Evolutionary conservation across 2,329 filamentous ascomycete species (phyloP), one percentile per base, ranked within the genome.

Genomic region (Hyphodiscus sp.): DNA sequence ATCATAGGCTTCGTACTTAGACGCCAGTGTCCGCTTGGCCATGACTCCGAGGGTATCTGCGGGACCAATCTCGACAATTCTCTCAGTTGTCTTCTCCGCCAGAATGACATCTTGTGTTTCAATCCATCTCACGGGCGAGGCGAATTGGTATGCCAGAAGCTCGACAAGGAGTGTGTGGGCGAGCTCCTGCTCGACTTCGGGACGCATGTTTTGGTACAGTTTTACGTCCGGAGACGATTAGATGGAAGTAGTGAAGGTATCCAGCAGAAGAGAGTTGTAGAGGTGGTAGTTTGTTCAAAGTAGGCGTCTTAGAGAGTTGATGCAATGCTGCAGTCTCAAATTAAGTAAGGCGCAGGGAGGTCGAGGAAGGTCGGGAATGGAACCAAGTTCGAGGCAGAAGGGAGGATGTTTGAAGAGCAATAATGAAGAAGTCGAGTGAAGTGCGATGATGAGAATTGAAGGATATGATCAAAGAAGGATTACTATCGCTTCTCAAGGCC

Each of bases 101-200:
- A 99, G 87, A 68, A 99, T 94, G 66, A 99, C 94, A 92, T 99
- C 94, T 76, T 99, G 94, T 52, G 94, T 99, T 76, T 99, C 94
- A 74, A 99, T 99, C 94, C 94, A 99, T 85, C 94, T 86, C 66
- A 99, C 94, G 49, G 94, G 94, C 51, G 92, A 97, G 67, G 94
- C 94, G 73, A 99, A 99, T 72, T 99, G 94, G 75, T 97, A 99
- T 78, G 94, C 94, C 65, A 99, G 85, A 61, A 99, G 89, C 85
- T 99, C 94, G 63, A 99, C 89, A 70, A 99, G 88, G 74, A 99
- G 83, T 64, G 92, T 97, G 75, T 99, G 92, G 69, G 94, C 88
- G 73, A 99, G 89, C 80, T 99, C 94, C 76, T 99, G 94, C 85
- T 99, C 92, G 74, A 97, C 81, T 83, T 99, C 94, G 73, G 94